Evolutionary conservation across 257 asterid genomes (phyloP).

Genomic region (Gentiana macrophylla): DNA sequence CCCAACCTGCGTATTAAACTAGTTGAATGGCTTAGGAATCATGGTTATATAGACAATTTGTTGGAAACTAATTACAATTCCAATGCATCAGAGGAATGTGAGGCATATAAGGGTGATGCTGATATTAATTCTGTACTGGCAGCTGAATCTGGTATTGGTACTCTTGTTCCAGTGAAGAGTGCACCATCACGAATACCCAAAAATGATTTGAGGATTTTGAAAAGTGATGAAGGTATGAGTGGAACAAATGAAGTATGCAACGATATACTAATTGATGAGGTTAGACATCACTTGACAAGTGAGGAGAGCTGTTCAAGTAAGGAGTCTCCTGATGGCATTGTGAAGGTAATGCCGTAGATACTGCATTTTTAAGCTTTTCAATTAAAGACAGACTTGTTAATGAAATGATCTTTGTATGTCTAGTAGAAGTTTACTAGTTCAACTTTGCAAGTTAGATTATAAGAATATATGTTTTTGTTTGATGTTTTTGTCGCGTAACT

Average conservation of each 20-base stretch:
- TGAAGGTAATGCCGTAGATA: conserved; percentile 35
- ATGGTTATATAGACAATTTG: conserved; percentile 44
- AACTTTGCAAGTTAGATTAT: neutral
- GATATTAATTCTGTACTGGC: conserved; percentile 31
- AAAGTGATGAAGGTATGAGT: conserved; percentile 28
- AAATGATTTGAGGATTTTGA: conserved; percentile 39
- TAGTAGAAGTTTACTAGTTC: neutral
- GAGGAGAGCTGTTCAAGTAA: conserved; percentile 31
- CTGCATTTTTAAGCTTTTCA: neutral
- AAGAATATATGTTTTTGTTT: neutral
- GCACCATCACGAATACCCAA: conserved; percentile 75
- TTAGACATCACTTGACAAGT: conserved; percentile 19
- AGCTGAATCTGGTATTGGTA: conserved; percentile 40
- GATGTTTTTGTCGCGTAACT: neutral
- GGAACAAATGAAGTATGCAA: conserved; percentile 23
- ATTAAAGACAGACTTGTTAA: too few relatives aligned
- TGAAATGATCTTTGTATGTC: too few relatives aligned
- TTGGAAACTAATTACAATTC: conserved; percentile 43
- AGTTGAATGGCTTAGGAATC: conserved; percentile 60
- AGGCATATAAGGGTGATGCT: conserved; percentile 27
- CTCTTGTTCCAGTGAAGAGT: conserved; percentile 58
- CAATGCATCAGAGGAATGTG: conserved; percentile 23
- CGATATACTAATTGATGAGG: conserved; percentile 22
- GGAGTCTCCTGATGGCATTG: conserved; percentile 25
- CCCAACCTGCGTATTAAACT: conserved; percentile 55